Conservation (phyloP, 805 yeast genomes). For the Saturnispora sanitii region DNA sequence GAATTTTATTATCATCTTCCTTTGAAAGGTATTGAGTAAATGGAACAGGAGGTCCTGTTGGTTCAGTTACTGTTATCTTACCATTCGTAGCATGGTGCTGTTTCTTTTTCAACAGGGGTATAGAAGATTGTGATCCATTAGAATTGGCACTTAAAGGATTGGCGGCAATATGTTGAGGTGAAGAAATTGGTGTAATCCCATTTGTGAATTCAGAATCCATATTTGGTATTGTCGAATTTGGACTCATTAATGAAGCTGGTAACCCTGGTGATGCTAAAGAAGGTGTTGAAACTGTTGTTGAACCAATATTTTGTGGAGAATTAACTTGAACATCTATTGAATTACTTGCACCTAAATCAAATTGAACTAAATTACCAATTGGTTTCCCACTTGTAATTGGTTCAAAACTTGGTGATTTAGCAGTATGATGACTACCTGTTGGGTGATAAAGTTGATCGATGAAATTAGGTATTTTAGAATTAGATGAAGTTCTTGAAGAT, state of each 20-base stretch:
- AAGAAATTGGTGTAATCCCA: constrained; percentile 5
- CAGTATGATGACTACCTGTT: neutral
- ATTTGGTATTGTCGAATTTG: neutral
- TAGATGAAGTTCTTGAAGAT: constrained; percentile 23
- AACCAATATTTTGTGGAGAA: neutral
- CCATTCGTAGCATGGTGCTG: too few species aligned
- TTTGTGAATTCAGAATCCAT: neutral
- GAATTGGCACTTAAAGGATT: constrained; percentile 8
- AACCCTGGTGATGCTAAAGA: neutral
- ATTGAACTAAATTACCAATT: constrained; percentile 1
- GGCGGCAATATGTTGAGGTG: constrained; percentile 4
- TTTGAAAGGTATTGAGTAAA: constrained; percentile 62
- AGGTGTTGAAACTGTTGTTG: neutral
- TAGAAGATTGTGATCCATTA: constrained; percentile 6
- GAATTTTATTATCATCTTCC: constrained; percentile 77
- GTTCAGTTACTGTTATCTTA: constrained; percentile 45
- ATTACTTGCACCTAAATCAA: constrained; percentile 4
- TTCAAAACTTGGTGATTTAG: constrained; percentile 4
- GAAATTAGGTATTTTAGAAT: constrained; percentile 9
- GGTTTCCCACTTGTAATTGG: neutral
- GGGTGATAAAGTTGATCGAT: neutral
- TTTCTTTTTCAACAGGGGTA: constrained; percentile 14
- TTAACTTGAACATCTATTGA: neutral
- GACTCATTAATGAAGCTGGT: neutral
- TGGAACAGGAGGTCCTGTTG: constrained; percentile 59